Evolutionary conservation across 192 early-diverging fungal species (phyloP).

Genomic region (Coemansia sp.): DNA sequence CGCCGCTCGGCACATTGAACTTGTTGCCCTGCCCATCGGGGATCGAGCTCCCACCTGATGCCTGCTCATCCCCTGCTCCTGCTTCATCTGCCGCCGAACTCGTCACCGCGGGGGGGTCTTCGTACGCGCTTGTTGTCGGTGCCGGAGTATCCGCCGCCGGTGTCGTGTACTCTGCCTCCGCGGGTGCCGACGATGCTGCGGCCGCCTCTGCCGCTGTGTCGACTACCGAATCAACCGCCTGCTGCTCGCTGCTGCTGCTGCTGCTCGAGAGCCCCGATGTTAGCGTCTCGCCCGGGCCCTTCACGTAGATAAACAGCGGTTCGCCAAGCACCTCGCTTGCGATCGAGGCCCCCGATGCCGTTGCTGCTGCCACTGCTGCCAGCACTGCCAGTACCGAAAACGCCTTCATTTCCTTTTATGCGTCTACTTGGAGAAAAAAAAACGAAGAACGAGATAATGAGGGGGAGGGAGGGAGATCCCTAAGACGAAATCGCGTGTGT

Average conservation of each 20-base stretch:
- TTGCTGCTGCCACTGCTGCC: background rate
- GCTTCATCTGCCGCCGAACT: background rate
- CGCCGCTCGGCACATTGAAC: conserved; percentile 33
- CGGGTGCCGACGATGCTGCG: background rate
- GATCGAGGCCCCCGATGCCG: background rate
- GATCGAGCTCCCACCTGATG: conserved; percentile 10
- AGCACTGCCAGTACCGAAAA: background rate
- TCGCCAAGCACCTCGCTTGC: conserved; percentile 10
- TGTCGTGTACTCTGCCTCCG: background rate
- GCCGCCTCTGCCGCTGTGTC: background rate
- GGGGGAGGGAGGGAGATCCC: too few relatives aligned
- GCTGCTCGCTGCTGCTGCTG: background rate
- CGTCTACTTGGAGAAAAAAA: background rate
- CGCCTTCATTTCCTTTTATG: conserved; percentile 4
- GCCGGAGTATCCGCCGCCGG: conserved; percentile 2
- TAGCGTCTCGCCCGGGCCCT: background rate
- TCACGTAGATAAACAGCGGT: conserved; percentile 9
- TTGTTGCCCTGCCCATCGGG: conserved; percentile 48
- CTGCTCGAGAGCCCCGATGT: background rate
- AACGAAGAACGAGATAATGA: background rate
- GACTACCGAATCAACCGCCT: too few relatives aligned
- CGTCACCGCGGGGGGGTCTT: background rate
- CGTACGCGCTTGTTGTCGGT: background rate
- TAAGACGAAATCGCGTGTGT: too few relatives aligned
- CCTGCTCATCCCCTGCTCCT: conserved; percentile 7